Evolutionary conservation across 805 yeast species (phyloP).

Genomic region (Spathaspora boniae): DNA sequence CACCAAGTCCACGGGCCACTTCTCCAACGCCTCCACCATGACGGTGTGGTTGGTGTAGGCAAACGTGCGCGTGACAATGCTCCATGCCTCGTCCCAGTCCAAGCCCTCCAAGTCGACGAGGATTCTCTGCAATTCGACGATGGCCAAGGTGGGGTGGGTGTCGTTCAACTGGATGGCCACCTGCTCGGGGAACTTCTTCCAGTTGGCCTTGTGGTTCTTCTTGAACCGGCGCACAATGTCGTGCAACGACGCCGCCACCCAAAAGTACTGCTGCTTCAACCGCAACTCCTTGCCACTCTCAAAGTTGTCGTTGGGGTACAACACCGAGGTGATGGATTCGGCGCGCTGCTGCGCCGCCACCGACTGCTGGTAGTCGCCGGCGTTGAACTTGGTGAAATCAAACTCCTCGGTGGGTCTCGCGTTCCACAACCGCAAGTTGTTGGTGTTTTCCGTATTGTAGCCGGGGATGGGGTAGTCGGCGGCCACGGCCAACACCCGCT

Average conservation of each 20-base stretch:
- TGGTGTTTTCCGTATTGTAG: constrained; percentile 74
- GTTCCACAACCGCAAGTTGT: constrained; percentile 87
- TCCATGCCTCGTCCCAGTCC: constrained; percentile 84
- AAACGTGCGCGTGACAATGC: constrained; percentile 71
- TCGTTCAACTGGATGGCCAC: constrained; percentile 92
- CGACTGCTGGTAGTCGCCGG: constrained; percentile 85
- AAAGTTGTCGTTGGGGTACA: constrained; percentile 93
- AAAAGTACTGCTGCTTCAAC: constrained; percentile 91
- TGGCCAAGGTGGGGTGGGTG: constrained; percentile 90
- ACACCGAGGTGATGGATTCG: constrained; percentile 86
- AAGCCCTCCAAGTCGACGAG: constrained; percentile 80
- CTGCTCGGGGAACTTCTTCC: constrained; percentile 81
- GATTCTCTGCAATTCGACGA: constrained; percentile 85
- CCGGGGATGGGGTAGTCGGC: constrained; percentile 94
- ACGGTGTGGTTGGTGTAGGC: constrained; percentile 96
- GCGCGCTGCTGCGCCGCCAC: constrained; percentile 85
- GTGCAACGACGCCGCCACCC: constrained; percentile 93
- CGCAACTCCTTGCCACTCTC: constrained; percentile 88
- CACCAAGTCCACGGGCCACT: constrained; percentile 86
- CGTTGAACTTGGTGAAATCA: constrained; percentile 85
- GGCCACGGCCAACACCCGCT: constrained; percentile 84
- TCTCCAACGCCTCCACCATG: constrained; percentile 91
- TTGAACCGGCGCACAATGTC: constrained; percentile 89
- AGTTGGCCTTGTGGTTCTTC: constrained; percentile 64
- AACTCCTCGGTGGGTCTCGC: constrained; percentile 88